Evolutionary conservation across 2,329 filamentous ascomycete species (phyloP), one percentile per base, ranked within the genome.

Genomic region (Pestalotiopsis sp.): DNA sequence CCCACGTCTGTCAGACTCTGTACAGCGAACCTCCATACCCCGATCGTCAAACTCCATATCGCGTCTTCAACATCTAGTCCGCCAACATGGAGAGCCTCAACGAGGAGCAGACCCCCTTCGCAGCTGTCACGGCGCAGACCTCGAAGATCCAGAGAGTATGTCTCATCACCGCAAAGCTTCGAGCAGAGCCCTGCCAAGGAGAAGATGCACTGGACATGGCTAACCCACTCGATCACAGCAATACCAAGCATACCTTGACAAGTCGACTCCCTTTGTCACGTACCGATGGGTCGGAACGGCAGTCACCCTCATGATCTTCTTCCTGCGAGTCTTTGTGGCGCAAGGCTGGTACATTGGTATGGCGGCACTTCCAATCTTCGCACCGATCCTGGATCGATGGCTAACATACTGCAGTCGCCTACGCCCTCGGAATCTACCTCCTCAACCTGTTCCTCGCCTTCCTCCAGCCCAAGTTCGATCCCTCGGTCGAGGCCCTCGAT

Each of bases 361-460:
- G 86, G 75, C 58, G 36, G 13, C 25, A 17, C 56, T 49, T 6
- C 52, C n/a, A n/a, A 36, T n/a, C 17, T 38, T 56, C 20, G 20
- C 38, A 25, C n/a, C 14, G 27, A 27, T n/a, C 38, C 49, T 13
- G 17, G 36, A 20, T 56, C 14, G n/a, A 27, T 25, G 57, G 23
- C 23, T 25, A 57, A 20, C 20, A 9, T 2, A 12, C 4, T n/a
- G 58, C 75, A 97, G 96, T 99, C 76, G 95, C 95, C 74, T 99
- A 99, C 82, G 96, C 95, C 49, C 91, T 99, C 68, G 96, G 95
- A 75, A 99, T 99, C 83, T 99, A 99, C 86, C 93, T 99, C 62
- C 91, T 99, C 71, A 99, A 99, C 84, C 91, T 99, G 70, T 99
- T 99, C 88, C 93, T 99, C 80, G 96, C 96, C 75, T 99, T 99